Base-by-base conservation (phyloP, 2,329 filamentous ascomycete species). In the Fusarium austroafricanum region DNA sequence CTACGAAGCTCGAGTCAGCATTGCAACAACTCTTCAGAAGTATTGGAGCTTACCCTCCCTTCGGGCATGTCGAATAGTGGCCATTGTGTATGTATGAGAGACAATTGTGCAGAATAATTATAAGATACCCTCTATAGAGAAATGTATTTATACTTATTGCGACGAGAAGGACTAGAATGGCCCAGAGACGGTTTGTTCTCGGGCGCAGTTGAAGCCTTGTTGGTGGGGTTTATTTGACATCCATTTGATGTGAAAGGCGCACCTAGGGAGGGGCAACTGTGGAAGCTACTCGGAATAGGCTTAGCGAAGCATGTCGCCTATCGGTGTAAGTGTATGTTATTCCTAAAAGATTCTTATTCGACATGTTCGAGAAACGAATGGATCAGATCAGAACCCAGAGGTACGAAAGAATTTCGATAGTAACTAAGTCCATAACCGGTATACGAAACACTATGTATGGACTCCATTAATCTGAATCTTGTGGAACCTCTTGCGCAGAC, bases 1-100 rank as follows among this genome's bases (percentile, higher is more conserved):
- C 95, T 97, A 68, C 17, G 57, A 42, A 65, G 61, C 23, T 31
- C 14, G 26, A 11, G 51, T 67, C 45, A 68, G 58, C 38, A 57
- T 55, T 39, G 64, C 51, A 55, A 47, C 55, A 52, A 35, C 37
- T 26, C 26, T 21, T 29, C n/a, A 42, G 31, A 20, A 31, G 8
- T 10, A 18, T 26, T 44, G 46, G 33, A 50, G 40, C 68, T 57
- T 56, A 73, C 71, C 71, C 57, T 72, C 71, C 44, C 62, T 55
- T 33, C 71, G 71, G 29, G 71, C 71, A 51, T 73, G 71, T 56
- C 71, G 70, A 65, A 74, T 64, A 15, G 71, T 71, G 10, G 68
- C 66, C 71, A 73, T 73, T 67, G 45, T n/a, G 46, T 62, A 44
- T 65, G 53, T 55, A 52, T 23, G 38, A 57, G 20, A 39, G 21